These are phyloP conservation scores for Terana coerulea DNA, from an alignment of 768 basidiomycete species.

Conservation along the genomic window DNA sequence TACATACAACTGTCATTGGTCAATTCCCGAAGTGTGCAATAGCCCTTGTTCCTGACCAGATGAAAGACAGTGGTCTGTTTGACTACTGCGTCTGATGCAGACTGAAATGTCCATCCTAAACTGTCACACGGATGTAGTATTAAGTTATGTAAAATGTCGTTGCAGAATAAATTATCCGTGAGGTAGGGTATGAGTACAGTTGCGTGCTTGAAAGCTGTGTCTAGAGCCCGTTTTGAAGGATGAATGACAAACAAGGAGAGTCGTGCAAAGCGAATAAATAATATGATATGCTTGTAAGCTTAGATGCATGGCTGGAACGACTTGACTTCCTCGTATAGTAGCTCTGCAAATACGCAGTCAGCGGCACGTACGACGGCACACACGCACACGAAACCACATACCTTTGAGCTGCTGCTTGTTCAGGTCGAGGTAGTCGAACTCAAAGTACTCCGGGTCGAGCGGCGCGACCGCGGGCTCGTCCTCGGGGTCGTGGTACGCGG, in stretches of 20 bases:
- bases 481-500: constrained; percentile 83
- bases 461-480: constrained; percentile 85
- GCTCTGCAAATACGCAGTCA: too few species aligned
- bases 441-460: constrained; percentile 82
- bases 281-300: background rate
- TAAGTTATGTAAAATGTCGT: too few species aligned
- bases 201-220: background rate
- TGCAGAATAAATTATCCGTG: background rate
- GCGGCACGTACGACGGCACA: constrained; percentile 1
- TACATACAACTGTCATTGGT: too few species aligned
- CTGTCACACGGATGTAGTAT: too few species aligned
- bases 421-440: constrained; percentile 67
- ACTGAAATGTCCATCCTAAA: too few species aligned
- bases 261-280: constrained; percentile 1
- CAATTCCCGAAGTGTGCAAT: background rate
- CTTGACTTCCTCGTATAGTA: constrained; percentile 81
- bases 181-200: background rate
- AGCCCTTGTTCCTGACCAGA: background rate
- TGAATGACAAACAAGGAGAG: background rate
- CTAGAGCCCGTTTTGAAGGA: background rate
- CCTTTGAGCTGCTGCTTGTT: constrained; percentile 77
- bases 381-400: too few species aligned
- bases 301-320: constrained; percentile 54
- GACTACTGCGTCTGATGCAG: too few species aligned
- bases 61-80: too few species aligned